Evolutionary conservation across 192 early-diverging fungal genomes (phyloP).

Genomic region (Coemansia sp.): DNA sequence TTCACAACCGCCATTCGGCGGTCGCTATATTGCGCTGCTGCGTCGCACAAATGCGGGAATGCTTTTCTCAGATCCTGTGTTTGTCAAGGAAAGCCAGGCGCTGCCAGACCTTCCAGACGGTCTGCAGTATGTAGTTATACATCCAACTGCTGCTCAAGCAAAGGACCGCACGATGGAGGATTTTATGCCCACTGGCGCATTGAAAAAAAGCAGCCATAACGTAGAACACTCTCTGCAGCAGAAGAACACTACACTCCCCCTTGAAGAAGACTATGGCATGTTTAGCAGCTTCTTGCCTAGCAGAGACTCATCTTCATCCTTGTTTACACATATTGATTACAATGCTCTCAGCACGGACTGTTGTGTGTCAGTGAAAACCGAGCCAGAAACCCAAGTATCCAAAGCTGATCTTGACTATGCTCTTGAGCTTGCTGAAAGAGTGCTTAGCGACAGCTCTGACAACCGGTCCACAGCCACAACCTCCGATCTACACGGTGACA

Average conservation of each 20-base stretch:
- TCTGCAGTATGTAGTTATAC: conserved; percentile 47
- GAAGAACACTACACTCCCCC: conserved; percentile 1
- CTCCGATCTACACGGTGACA: background rate
- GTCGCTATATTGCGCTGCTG: conserved; percentile 43
- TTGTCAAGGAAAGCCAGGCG: conserved; percentile 19
- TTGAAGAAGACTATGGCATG: conserved; percentile 22
- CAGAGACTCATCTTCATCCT: conserved; percentile 31
- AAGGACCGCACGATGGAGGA: conserved; percentile 23
- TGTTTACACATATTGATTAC: conserved; percentile 13
- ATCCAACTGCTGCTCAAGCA: conserved; percentile 20
- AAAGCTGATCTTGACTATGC: conserved; percentile 19
- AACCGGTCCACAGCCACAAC: too few relatives aligned
- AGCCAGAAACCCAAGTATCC: background rate
- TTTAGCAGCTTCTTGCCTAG: conserved; percentile 49
- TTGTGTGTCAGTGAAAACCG: background rate
- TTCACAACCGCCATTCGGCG: conserved; percentile 22
- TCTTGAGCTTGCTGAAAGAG: conserved; percentile 15
- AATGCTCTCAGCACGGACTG: conserved; percentile 3
- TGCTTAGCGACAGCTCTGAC: conserved; percentile 9
- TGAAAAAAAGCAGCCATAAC: background rate
- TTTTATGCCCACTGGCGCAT: conserved; percentile 15
- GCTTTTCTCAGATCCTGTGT: conserved; percentile 52
- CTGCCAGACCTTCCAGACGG: conserved; percentile 48
- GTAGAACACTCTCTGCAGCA: background rate
- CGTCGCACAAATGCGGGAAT: conserved; percentile 34